Conservation (phyloP, 495 filamentous ascomycete species). For the Aspergillus leporis region DNA sequence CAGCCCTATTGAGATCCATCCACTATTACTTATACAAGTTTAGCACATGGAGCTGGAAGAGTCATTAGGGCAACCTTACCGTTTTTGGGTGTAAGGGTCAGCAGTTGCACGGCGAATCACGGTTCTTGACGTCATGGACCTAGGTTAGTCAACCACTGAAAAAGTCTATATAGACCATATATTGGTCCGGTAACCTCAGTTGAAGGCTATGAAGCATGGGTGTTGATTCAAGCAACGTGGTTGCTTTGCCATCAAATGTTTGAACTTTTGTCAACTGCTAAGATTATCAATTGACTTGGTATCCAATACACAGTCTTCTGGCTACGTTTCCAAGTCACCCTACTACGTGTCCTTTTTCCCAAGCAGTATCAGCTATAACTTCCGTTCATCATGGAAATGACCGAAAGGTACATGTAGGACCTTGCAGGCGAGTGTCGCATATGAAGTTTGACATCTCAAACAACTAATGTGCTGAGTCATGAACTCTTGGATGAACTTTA, state of each 20-base stretch:
- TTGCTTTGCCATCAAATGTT: neutral
- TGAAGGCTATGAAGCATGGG: no score
- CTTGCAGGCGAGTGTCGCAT: neutral
- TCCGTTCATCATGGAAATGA: neutral
- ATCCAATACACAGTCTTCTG: neutral
- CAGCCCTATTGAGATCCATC: conserved; percentile 1
- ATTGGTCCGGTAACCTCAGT: neutral
- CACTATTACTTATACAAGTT: conserved; percentile 5
- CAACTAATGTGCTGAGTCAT: neutral
- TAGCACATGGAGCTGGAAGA: neutral
- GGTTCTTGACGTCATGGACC: neutral
- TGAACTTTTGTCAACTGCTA: neutral
- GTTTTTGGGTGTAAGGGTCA: neutral
- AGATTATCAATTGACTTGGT: neutral
- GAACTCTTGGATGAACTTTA: no score
- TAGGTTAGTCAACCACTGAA: neutral
- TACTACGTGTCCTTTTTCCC: neutral
- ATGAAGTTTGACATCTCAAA: neutral
- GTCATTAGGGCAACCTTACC: neutral
- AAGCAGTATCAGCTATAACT: neutral
- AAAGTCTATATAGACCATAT: neutral
- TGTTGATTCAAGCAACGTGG: neutral
- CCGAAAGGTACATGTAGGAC: neutral
- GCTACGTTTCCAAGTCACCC: neutral
- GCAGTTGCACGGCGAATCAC: neutral